A percentile compares a stretch with the other conserved stretches of the same genome.
These are phyloP conservation scores for Mycena floridula DNA, from an alignment of 768 basidiomycete genomes.

Conservation along the genomic window DNA sequence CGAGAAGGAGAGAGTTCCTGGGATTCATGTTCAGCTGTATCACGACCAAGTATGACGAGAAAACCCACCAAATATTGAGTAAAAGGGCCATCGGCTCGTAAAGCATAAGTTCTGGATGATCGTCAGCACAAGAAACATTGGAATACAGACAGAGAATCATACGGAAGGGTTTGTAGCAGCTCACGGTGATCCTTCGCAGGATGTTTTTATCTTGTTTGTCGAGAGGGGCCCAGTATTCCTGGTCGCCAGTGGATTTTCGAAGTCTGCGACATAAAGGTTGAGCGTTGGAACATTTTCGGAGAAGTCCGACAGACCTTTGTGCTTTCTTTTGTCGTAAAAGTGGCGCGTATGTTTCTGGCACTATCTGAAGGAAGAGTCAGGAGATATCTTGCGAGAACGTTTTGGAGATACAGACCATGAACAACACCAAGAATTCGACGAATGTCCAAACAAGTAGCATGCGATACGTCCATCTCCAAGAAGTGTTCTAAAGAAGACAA, in stretches of 20 bases:
- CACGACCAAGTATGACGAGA: conserved; percentile 23
- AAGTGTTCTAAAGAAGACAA: conserved; percentile 31
- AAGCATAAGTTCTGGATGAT: conserved; percentile 46
- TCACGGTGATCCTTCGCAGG: conserved; percentile 40
- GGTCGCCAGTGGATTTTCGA: conserved; percentile 49
- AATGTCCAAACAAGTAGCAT: conserved; percentile 66
- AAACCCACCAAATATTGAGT: conserved; percentile 58
- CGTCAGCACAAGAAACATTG: neutral
- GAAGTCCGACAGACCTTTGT: conserved; percentile 27
- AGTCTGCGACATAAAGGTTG: conserved; percentile 30
- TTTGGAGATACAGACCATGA: conserved; percentile 32
- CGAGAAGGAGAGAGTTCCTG: conserved; percentile 56
- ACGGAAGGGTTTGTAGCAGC: conserved; percentile 72
- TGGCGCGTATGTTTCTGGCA: conserved; percentile 70
- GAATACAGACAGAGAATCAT: conserved; percentile 21
- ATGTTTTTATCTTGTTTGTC: conserved; percentile 47
- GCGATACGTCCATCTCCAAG: conserved; percentile 79
- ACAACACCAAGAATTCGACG: conserved; percentile 41
- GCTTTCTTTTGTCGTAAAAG: conserved; percentile 59
- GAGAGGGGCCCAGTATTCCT: conserved; percentile 49
- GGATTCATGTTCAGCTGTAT: conserved; percentile 43
- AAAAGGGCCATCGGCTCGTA: conserved; percentile 74
- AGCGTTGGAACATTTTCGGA: neutral
- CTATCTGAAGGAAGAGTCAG: conserved; percentile 34
- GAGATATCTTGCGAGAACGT: neutral